Percentiles rank a stretch among this genome's conserved stretches.
Conservation (phyloP, 257 asterid species). For the Penstemon davidsonii region DNA sequence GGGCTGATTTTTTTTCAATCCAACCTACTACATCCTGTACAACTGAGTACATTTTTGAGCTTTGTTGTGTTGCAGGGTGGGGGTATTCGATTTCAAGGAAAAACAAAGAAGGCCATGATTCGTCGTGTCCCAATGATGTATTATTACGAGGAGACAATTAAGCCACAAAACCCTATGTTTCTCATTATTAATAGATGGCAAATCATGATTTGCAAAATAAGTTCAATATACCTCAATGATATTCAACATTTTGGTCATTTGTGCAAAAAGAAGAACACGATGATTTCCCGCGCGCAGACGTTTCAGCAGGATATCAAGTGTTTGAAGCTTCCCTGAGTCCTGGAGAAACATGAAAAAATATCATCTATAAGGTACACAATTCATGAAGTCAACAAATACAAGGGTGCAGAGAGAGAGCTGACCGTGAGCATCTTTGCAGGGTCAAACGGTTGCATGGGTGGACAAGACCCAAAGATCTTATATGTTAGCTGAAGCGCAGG, state of each 20-base stretch:
- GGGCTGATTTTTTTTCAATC: constrained; percentile 8
- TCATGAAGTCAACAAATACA: constrained; percentile 12
- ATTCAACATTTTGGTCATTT: constrained; percentile 96
- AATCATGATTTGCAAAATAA: constrained; percentile 19
- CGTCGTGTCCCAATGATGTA: constrained; percentile 14
- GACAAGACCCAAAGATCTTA: constrained; percentile 90
- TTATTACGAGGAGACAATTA: constrained; percentile 15
- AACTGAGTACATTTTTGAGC: background rate
- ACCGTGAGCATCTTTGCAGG: constrained; percentile 99
- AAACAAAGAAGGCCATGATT: background rate
- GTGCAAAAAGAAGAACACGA: constrained; percentile 93
- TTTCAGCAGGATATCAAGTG: constrained; percentile 81
- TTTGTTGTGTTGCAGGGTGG: background rate
- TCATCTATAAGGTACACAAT: constrained; percentile 16
- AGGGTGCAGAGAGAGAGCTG: constrained; percentile 27
- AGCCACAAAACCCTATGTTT: constrained; percentile 4
- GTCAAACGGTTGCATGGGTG: constrained; percentile 98
- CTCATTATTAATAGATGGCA: constrained; percentile 5
- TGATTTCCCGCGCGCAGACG: constrained; percentile 89
- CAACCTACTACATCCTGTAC: constrained; percentile 12
- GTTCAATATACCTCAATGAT: constrained; percentile 73
- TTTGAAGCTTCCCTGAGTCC: constrained; percentile 99
- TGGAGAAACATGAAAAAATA: constrained; percentile 39
- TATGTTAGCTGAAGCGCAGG: constrained; percentile 95
- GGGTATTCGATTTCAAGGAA: background rate